These are phyloP conservation scores for Cladosporium sp. DNA, from an alignment of 2,329 filamentous ascomycete species.

Conservation along the genomic window DNA sequence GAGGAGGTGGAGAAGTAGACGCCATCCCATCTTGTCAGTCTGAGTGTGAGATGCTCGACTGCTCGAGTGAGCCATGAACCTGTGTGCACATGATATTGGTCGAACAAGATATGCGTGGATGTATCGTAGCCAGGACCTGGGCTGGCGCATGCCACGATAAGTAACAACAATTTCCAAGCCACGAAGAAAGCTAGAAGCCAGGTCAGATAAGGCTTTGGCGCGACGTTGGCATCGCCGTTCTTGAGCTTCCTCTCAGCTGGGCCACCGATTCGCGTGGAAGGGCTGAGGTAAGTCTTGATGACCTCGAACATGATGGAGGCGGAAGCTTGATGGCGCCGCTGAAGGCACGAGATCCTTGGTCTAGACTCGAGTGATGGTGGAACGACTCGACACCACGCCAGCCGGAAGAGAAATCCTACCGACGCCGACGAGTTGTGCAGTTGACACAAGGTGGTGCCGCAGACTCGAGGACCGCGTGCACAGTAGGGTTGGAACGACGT, in stretches of 20 bases:
- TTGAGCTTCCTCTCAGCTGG: neutral
- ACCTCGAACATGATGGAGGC: conserved; percentile 1
- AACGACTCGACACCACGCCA: neutral
- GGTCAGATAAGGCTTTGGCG: conserved; percentile 7
- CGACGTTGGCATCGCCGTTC: neutral
- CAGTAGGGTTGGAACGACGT: neutral
- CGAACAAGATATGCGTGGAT: conserved; percentile 57
- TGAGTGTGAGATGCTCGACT: conserved; percentile 43
- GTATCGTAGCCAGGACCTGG: conserved; percentile 70
- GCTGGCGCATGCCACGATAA: conserved; percentile 57
- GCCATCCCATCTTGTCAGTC: conserved; percentile 74
- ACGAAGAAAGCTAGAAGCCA: conserved; percentile 42
- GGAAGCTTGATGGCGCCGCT: neutral
- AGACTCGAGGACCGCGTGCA: neutral
- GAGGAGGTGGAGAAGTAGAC: conserved; percentile 68
- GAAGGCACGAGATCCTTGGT: neutral
- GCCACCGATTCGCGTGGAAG: conserved; percentile 8
- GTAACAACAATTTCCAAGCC: conserved; percentile 63
- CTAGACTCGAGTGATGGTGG: neutral
- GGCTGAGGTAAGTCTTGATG: conserved; percentile 5
- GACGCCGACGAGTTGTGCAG: neutral
- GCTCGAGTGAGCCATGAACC: conserved; percentile 18
- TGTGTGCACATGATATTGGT: conserved; percentile 16
- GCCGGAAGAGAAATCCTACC: no score
- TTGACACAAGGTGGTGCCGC: neutral